Evolutionary conservation across 371 early-diverging fungal genomes (phyloP).

Genomic region (Mortierella sp.): DNA sequence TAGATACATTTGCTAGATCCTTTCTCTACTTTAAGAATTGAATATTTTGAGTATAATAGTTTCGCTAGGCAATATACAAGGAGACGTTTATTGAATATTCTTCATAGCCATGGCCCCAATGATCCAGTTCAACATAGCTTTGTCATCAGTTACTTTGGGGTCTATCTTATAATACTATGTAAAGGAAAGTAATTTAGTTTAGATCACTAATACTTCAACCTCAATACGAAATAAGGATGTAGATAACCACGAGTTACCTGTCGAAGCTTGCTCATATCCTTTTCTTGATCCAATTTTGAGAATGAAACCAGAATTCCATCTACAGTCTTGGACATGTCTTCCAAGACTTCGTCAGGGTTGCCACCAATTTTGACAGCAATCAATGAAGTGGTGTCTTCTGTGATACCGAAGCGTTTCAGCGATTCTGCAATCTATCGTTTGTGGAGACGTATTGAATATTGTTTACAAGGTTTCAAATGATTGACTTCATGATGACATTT

Average conservation of each 20-base stretch:
- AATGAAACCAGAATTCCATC: constrained; percentile 50
- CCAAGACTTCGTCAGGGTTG: constrained; percentile 57
- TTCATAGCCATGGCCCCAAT: constrained; percentile 54
- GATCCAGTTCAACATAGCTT: constrained; percentile 53
- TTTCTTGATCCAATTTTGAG: constrained; percentile 50
- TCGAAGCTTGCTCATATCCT: constrained; percentile 43
- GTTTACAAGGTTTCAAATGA: not conserved
- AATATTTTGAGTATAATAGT: not conserved
- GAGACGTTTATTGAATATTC: constrained; percentile 24
- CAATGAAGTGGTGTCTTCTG: constrained; percentile 59
- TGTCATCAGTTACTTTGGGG: constrained; percentile 51
- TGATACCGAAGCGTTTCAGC: constrained; percentile 65
- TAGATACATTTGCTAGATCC: constrained; percentile 14
- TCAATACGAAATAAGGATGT: not conserved
- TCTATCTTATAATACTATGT: constrained; percentile 55
- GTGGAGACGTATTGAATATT: not conserved
- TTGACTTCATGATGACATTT: not conserved
- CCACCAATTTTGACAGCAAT: constrained; percentile 67
- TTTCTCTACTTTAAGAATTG: not conserved
- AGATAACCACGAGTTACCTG: constrained; percentile 22
- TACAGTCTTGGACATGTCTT: constrained; percentile 45
- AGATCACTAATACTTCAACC: not conserved
- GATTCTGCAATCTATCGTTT: constrained; percentile 64
- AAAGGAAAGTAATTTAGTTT: not conserved
- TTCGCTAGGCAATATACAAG: not conserved